Conservation (phyloP, 202 grass and related monocot genomes). For the Setaria viridis region DNA sequence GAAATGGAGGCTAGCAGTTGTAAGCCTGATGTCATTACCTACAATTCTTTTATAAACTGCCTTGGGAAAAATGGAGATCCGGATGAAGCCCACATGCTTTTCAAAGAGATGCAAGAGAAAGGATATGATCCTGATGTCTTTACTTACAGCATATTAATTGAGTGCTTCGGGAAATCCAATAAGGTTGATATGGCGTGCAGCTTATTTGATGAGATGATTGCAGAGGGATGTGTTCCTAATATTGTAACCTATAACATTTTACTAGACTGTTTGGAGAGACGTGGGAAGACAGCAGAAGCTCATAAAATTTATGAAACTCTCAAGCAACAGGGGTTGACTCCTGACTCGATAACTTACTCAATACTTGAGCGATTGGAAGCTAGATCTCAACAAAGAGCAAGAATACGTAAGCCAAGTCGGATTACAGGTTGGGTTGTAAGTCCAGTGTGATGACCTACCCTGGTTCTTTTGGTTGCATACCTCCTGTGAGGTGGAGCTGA, state of each 20-base stretch:
- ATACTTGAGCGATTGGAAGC: conserved; percentile 80
- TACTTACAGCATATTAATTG: conserved; percentile 91
- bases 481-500: conserved; percentile 26
- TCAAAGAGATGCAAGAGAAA: conserved; percentile 97
- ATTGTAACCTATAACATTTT: conserved; percentile 97
- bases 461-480: conserved; percentile 20
- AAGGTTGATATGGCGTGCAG: conserved; percentile 90
- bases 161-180: conserved; percentile 94
- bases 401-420: conserved; percentile 61
- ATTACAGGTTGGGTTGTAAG: conserved; percentile 77
- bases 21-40: conserved; percentile 86
- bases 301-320: conserved; percentile 66
- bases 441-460: conserved; percentile 51
- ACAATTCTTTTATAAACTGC: conserved; percentile 97
- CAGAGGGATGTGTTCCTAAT: conserved; percentile 78
- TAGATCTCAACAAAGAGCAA: conserved; percentile 60
- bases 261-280: conserved; percentile 88
- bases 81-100: conserved; percentile 86
- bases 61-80: conserved; percentile 91
- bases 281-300: conserved; percentile 66
- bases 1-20: conserved; percentile 76
- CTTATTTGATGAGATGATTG: conserved; percentile 91
- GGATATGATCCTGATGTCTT: conserved; percentile 92
- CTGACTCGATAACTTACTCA: conserved; percentile 88
- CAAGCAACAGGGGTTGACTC: conserved; percentile 77